Base-by-base conservation (phyloP, 176 grass and related monocot genomes). In the Eragrostis curvula region DNA sequence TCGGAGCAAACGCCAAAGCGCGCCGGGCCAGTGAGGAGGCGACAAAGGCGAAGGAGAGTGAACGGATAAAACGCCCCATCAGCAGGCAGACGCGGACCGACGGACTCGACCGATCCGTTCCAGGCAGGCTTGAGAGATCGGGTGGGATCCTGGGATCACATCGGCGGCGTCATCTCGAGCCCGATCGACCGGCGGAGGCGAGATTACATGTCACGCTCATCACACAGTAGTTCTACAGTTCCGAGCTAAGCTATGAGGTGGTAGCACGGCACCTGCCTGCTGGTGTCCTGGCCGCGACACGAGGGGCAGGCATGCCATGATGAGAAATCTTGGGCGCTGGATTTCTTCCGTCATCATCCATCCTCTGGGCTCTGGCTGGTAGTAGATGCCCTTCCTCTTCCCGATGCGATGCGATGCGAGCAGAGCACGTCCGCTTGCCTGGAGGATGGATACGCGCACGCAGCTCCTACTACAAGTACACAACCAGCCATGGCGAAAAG, bases 261-360 rank as follows among this genome's bases (percentile, higher is more conserved):
- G 48, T 30, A 30, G 60, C 59, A 7, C 12, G 24, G 9, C 9
- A 7, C 44, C 9, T 11, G 8, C 6, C 5, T 3, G 1, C 46
- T 1, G 12, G 58, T 60, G 58, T 28, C 2, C 60, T 49, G 55
- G 55, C 21, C 55, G 10, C 57, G 58, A 61, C 58, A 61, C 24
- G 24, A 61, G 23, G 12, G 58, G 58, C 58, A 61, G 24, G 58
- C 58, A 28, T 61, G 58, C 24, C 67, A 90, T 86, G 73, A 86
- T 79, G 84, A 74, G 60, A 79, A 39, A 90, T 84, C 84, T 86
- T 44, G 12, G 46, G 29, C 60, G 75, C 24, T 79, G 59, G 88
- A 83, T 83, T 65, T 89, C 82, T 52, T 86, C 46, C 68, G 57
- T 79, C 70, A 81, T 29, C 71, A 28, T 28, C 58, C 24, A 14